phyloP scores from a whole-genome alignment of 1,284 basidiomycete genomes.

The Pseudozyma hubeiensis region DNA sequence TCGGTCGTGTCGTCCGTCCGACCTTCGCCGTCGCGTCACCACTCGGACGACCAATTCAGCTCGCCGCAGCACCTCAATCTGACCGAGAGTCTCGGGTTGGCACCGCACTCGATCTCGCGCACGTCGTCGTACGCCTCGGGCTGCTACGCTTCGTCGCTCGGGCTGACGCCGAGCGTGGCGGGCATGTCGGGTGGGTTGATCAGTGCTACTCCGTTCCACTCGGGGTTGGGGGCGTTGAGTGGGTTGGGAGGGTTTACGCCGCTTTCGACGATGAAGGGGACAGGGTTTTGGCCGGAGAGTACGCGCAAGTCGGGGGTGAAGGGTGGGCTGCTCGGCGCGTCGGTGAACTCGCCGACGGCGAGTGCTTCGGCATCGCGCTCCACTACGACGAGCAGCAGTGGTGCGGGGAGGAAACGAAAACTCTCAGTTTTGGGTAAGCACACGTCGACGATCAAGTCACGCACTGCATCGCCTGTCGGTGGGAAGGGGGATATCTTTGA shows the following conservation, averaged over 20 bases:
- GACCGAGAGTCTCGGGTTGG: constrained; percentile 60
- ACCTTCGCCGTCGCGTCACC: constrained; percentile 34
- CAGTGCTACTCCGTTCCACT: constrained; percentile 33
- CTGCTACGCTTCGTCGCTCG: constrained; percentile 49
- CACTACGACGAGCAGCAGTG: background rate
- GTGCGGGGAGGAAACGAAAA: constrained; percentile 10
- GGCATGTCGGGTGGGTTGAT: constrained; percentile 35
- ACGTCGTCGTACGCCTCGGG: constrained; percentile 32
- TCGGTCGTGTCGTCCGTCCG: constrained; percentile 17
- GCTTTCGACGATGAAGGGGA: constrained; percentile 19
- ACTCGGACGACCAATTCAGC: constrained; percentile 57
- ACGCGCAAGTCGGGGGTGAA: constrained; percentile 18
- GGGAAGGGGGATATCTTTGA: constrained; percentile 37
- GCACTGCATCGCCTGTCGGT: constrained; percentile 8
- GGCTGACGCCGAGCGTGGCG: constrained; percentile 56
- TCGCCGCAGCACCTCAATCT: constrained; percentile 64
- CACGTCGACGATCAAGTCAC: constrained; percentile 1
- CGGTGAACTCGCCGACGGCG: constrained; percentile 16
- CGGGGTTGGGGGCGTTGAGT: constrained; percentile 28
- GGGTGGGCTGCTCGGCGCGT: background rate
- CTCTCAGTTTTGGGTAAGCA: background rate
- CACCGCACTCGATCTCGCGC: constrained; percentile 61
- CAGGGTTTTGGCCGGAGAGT: constrained; percentile 34
- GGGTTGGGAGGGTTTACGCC: constrained; percentile 46
- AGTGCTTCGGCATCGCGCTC: background rate